Evolutionary conservation across 345 rosid genomes (phyloP).

Genomic region (Mangifera indica): DNA sequence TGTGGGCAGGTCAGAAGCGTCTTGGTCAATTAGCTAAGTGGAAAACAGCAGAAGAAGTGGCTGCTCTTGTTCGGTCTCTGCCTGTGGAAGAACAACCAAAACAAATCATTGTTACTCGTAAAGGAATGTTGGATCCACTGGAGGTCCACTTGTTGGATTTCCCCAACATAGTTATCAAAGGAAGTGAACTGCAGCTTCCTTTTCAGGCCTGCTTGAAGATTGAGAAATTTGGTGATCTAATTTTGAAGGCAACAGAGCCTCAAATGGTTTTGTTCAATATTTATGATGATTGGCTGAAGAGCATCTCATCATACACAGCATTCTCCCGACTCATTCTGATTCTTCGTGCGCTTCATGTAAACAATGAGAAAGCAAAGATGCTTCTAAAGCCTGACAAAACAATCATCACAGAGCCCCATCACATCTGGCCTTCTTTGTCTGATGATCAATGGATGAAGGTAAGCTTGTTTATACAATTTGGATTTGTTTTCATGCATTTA

Average conservation of each 20-base stretch:
- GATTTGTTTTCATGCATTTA: not conserved
- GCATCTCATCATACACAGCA: slow-evolving; percentile 96
- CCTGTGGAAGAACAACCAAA: slow-evolving; percentile 99
- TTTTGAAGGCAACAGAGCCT: slow-evolving; percentile 94
- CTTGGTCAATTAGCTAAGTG: slow-evolving; percentile 98
- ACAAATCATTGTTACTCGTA: slow-evolving; percentile 93
- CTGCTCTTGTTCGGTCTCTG: slow-evolving; percentile 97
- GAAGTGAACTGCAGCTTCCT: slow-evolving; percentile 97
- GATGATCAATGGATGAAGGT: slow-evolving; percentile 99
- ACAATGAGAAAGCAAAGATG: slow-evolving; percentile 99
- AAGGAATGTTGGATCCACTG: slow-evolving; percentile 98
- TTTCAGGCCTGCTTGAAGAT: slow-evolving; percentile 99
- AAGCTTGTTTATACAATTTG: slow-evolving; percentile 14
- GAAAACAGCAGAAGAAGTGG: slow-evolving; percentile 99
- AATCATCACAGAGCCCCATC: slow-evolving; percentile 89
- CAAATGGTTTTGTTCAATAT: slow-evolving; percentile 96
- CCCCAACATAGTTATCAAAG: slow-evolving; percentile 97
- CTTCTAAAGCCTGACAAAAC: slow-evolving; percentile 94
- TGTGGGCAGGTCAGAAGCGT: slow-evolving; percentile 99
- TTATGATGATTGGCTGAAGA: slow-evolving; percentile 98
- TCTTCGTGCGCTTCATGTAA: slow-evolving; percentile 98
- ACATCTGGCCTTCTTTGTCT: slow-evolving; percentile 95
- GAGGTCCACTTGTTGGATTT: slow-evolving; percentile 97
- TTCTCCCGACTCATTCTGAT: slow-evolving; percentile 95
- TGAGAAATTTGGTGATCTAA: slow-evolving; percentile 94